phyloP scores from a whole-genome alignment of 2,329 filamentous ascomycete species.

The Aspergillus awamori region DNA sequence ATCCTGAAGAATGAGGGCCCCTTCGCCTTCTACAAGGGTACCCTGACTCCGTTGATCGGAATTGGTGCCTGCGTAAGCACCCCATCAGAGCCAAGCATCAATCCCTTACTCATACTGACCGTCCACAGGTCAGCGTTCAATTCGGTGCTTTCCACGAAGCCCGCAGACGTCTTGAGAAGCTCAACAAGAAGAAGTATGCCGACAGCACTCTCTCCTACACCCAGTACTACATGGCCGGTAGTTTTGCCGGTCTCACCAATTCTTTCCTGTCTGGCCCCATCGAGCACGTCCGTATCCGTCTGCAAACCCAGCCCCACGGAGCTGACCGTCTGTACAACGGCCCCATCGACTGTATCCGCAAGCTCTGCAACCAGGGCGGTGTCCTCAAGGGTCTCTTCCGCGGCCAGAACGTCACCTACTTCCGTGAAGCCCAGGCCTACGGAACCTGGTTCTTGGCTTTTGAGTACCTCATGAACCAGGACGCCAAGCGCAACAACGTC shows the following conservation, averaged over 20 bases:
- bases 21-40: constrained; percentile 97
- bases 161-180: constrained; percentile 78
- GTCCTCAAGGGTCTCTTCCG: constrained; percentile 78
- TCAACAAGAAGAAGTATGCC: constrained; percentile 59
- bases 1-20: constrained; percentile 89
- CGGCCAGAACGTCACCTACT: constrained; percentile 80
- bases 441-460: constrained; percentile 94
- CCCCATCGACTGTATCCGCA: constrained; percentile 86
- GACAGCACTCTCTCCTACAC: constrained; percentile 66
- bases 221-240: constrained; percentile 88
- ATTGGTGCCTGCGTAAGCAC: constrained; percentile 87
- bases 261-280: constrained; percentile 85
- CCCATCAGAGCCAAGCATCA: not conserved
- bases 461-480: constrained; percentile 93
- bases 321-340: constrained; percentile 75
- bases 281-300: constrained; percentile 92
- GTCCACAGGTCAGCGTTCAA: constrained; percentile 75
- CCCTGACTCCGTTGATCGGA: constrained; percentile 87
- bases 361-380: constrained; percentile 71
- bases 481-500: constrained; percentile 76
- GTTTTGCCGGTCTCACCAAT: constrained; percentile 91
- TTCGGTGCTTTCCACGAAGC: constrained; percentile 97
- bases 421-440: constrained; percentile 92
- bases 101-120: constrained; percentile 2
- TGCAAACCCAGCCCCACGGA: constrained; percentile 95